Evolutionary conservation across 106 monocot species (phyloP), one percentile per base, ranked within the genome.

Genomic region (Acorus gramineus): DNA sequence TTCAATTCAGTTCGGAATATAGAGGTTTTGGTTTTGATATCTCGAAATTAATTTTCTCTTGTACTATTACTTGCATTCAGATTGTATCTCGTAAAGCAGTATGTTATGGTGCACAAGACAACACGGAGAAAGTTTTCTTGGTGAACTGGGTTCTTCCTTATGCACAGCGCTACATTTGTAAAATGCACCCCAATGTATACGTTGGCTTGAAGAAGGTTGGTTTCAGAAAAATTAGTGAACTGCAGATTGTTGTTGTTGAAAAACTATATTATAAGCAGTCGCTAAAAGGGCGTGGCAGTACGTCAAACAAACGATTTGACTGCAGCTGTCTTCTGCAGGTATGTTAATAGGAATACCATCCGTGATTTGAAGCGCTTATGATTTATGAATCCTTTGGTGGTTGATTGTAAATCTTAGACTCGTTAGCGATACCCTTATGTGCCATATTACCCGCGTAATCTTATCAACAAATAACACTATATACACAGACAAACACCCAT

Each of bases 1-100:
- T 46, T 7, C 2, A 14, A 43, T 9, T 14, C 59, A 10, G 7
- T 0, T 7, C 11, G 0, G 3, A 49, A 48, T 2, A 45, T 46
- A 11, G 11, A 10, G 12, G 6, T 55, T 51, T 8, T 14, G 1
- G 7, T 65, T 61, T 9, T 7, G 66, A 8, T 65, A 46, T 50
- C 66, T 43, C 12, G 12, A 44, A 13, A 62, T 8, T 62, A 53
- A 11, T 51, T 44, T 3, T 55, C 4, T 61, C 42, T 46, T 28
- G 1, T 51, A 50, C 7, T 72, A 5, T 5, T 71, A 10, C 52
- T 67, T 13, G 44, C 9, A 62, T 69, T 45, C 72, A 92, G 96
- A 57, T 96, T 67, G 67, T 96, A 4, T 82, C 70, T 12, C 90
- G 91, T 62, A 85, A 96, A 77, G 96, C 87, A 58, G 79, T 90